phyloP scores from a whole-genome alignment of 352 stramenopile species.

The Achlya hypogyna region DNA sequence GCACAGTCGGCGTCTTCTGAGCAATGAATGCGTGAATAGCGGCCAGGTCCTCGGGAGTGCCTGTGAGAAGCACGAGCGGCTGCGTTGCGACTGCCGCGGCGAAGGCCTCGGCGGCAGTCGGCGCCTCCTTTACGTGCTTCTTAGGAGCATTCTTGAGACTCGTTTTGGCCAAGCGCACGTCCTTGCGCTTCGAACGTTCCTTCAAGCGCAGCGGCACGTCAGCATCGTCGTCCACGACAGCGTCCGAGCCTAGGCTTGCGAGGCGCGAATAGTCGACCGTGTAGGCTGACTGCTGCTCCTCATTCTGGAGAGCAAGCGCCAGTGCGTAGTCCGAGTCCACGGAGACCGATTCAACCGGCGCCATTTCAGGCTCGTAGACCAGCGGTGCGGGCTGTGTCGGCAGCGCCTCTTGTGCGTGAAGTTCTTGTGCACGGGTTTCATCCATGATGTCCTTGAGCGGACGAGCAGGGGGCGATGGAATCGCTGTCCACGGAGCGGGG shows the following conservation, averaged over 20 bases:
- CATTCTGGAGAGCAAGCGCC: conserved; percentile 9
- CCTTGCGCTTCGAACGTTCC: neutral
- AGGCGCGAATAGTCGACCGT: conserved; percentile 13
- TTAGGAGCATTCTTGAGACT: neutral
- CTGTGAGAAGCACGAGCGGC: neutral
- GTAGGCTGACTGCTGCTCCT: conserved; percentile 1
- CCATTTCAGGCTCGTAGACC: too few species aligned
- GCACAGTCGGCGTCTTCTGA: neutral
- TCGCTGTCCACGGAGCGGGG: neutral
- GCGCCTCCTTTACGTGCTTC: neutral
- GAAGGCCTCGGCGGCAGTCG: neutral
- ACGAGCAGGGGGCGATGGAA: neutral
- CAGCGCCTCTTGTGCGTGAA: neutral
- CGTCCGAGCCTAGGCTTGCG: neutral
- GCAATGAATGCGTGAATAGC: neutral
- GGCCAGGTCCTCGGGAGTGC: neutral
- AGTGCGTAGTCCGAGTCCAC: conserved; percentile 8
- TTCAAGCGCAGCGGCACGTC: neutral
- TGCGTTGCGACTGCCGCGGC: neutral
- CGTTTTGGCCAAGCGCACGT: neutral
- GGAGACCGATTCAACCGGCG: too few species aligned
- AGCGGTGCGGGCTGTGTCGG: neutral
- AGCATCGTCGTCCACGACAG: neutral
- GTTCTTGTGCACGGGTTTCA: neutral
- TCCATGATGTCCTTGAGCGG: conserved; percentile 13